phyloP scores from a whole-genome alignment of 1,284 basidiomycete species.

The Boletus semigastroideus region DNA sequence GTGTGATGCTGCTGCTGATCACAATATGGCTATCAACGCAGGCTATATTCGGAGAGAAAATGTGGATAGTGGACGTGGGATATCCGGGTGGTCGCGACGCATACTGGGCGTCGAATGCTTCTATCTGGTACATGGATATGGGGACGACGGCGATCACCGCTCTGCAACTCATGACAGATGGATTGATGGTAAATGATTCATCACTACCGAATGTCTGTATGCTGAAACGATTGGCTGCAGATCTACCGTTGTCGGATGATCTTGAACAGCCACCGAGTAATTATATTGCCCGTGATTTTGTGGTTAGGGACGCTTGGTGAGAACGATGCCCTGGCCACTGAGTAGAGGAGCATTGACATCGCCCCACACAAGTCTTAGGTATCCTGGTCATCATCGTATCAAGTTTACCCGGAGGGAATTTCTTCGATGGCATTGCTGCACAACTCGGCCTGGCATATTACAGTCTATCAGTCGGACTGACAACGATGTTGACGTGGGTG shows the following conservation, averaged over 20 bases:
- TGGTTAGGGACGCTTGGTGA: constrained; percentile 29
- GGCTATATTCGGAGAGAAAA: constrained; percentile 23
- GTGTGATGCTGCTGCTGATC: constrained; percentile 21
- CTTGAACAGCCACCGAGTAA: constrained; percentile 14
- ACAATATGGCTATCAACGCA: constrained; percentile 26
- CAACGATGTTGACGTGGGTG: constrained; percentile 20
- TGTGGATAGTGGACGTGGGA: constrained; percentile 23
- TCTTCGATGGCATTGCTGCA: constrained; percentile 19
- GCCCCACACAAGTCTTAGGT: constrained; percentile 19
- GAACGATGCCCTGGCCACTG: neutral
- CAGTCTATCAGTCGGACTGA: constrained; percentile 22
- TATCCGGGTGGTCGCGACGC: constrained; percentile 18
- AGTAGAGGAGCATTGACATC: neutral
- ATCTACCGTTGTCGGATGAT: constrained; percentile 25
- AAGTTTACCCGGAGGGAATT: constrained; percentile 19
- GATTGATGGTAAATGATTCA: constrained; percentile 20
- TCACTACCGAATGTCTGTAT: neutral
- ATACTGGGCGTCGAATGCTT: constrained; percentile 16
- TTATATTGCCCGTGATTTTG: constrained; percentile 21
- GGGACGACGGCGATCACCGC: constrained; percentile 18
- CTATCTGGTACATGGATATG: constrained; percentile 26
- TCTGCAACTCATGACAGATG: constrained; percentile 31
- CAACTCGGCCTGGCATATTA: constrained; percentile 27
- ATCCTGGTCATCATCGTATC: constrained; percentile 16
- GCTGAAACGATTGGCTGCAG: constrained; percentile 8